Conservation (phyloP, 1,284 basidiomycete genomes). For the Trichosporon faecale region DNA sequence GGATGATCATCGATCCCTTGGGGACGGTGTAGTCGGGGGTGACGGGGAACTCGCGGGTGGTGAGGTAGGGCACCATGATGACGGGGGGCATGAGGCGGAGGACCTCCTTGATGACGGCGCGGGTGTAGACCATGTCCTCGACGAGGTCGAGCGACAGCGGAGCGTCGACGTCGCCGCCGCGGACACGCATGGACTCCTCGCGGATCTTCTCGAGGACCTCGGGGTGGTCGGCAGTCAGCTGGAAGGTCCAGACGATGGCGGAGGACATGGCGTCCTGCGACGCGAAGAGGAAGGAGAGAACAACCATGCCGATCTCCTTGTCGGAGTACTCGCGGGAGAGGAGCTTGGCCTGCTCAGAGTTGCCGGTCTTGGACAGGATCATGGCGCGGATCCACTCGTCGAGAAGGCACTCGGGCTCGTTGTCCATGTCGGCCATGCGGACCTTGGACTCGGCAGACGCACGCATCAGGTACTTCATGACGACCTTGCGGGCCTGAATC, state of each 20-base stretch:
- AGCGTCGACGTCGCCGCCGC: conserved; percentile 72
- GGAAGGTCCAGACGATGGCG: conserved; percentile 83
- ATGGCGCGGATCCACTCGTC: conserved; percentile 87
- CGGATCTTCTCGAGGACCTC: conserved; percentile 83
- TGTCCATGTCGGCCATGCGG: conserved; percentile 71
- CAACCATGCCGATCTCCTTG: conserved; percentile 92
- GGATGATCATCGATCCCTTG: conserved; percentile 88
- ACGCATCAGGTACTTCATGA: conserved; percentile 76
- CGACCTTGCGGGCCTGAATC: conserved; percentile 85
- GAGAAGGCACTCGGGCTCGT: conserved; percentile 81
- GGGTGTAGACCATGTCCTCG: conserved; percentile 89
- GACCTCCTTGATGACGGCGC: conserved; percentile 88
- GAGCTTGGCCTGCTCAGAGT: conserved; percentile 57
- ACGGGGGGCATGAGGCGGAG: conserved; percentile 87
- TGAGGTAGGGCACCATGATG: conserved; percentile 93
- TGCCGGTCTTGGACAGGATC: conserved; percentile 58
- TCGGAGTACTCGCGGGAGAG: conserved; percentile 77
- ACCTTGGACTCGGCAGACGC: conserved; percentile 79
- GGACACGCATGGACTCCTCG: conserved; percentile 83
- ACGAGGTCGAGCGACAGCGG: conserved; percentile 85
- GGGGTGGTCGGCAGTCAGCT: conserved; percentile 90
- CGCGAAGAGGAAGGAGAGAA: conserved; percentile 95
- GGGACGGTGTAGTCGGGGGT: conserved; percentile 86
- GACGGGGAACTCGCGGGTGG: conserved; percentile 88
- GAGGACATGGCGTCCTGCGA: conserved; percentile 98